Evolutionary conservation across 805 yeast genomes (phyloP).

Genomic region (Wickerhamiella occidentalis): DNA sequence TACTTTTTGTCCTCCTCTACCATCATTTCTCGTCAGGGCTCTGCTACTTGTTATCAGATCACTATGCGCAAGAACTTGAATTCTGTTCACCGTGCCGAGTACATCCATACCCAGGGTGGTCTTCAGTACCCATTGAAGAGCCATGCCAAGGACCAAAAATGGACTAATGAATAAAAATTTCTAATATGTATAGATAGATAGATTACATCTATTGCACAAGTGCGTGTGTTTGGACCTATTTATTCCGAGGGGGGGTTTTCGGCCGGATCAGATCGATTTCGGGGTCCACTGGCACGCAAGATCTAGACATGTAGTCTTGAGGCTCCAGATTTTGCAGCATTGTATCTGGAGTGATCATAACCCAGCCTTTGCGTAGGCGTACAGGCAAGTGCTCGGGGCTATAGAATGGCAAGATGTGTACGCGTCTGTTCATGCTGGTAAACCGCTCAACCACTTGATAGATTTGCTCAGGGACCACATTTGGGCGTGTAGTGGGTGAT

Average conservation of each 20-base stretch:
- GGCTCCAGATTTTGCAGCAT: slow-evolving; percentile 57
- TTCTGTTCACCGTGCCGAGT: slow-evolving; percentile 70
- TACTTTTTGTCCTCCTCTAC: slow-evolving; percentile 73
- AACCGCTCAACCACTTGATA: slow-evolving; percentile 83
- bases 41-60: slow-evolving; percentile 85
- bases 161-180: neutral
- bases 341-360: slow-evolving; percentile 73
- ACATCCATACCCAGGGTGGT: slow-evolving; percentile 68
- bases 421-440: slow-evolving; percentile 63
- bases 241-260: slow-evolving; percentile 47
- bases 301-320: slow-evolving; percentile 27
- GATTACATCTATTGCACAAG: neutral
- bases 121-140: slow-evolving; percentile 32
- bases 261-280: slow-evolving; percentile 79
- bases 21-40: slow-evolving; percentile 82
- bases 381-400: slow-evolving; percentile 45
- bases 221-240: too few relatives aligned
- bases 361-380: slow-evolving; percentile 81
- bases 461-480: slow-evolving; percentile 58
- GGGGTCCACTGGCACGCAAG: slow-evolving; percentile 46
- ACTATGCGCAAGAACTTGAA: slow-evolving; percentile 82
- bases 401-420: slow-evolving; percentile 72
- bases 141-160: neutral
- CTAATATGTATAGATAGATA: neutral
- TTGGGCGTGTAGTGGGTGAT: slow-evolving; percentile 22